These are phyloP conservation scores for Geotrichum aggregatum DNA, from an alignment of 1,139 yeast species.

Conservation along the genomic window DNA sequence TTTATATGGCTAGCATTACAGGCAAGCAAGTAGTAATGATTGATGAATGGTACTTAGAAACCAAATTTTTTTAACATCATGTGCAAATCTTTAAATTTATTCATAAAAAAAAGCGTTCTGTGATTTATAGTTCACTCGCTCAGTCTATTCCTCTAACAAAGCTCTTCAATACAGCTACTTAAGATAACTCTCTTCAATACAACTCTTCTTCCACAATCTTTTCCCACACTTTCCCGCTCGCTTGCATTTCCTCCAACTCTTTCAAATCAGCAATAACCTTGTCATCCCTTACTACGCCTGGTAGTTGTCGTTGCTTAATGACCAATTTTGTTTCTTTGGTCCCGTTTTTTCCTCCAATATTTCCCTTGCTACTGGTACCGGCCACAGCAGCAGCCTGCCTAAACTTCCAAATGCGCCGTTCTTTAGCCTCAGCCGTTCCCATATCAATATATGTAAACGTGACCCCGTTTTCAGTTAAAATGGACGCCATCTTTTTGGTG, in stretches of 20 bases:
- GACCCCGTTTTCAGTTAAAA: conserved; percentile 70
- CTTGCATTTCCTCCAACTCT: conserved; percentile 82
- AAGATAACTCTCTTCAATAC: background rate
- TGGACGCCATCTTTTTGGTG: conserved; percentile 70
- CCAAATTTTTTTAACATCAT: too few relatives aligned
- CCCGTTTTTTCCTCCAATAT: too few relatives aligned
- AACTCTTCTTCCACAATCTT: conserved; percentile 34
- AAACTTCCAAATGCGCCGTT: conserved; percentile 81
- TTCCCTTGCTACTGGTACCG: too few relatives aligned
- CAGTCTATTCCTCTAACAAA: too few relatives aligned
- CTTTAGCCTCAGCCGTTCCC: conserved; percentile 78
- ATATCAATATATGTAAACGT: conserved; percentile 69
- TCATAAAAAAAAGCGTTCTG: too few relatives aligned
- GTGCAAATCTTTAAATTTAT: too few relatives aligned
- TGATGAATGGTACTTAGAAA: too few relatives aligned
- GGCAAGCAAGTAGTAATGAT: too few relatives aligned
- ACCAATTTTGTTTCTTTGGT: too few relatives aligned
- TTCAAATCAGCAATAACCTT: conserved; percentile 70
- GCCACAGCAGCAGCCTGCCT: conserved; percentile 34
- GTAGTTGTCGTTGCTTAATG: conserved; percentile 66
- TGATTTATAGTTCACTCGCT: too few relatives aligned
- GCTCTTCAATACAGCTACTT: too few relatives aligned
- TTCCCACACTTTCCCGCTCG: conserved; percentile 47
- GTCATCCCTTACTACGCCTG: conserved; percentile 81
- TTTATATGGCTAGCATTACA: too few relatives aligned